These are phyloP conservation scores for Claviceps purpurea DNA, from an alignment of 2,329 filamentous ascomycete genomes.

Conservation along the genomic window DNA sequence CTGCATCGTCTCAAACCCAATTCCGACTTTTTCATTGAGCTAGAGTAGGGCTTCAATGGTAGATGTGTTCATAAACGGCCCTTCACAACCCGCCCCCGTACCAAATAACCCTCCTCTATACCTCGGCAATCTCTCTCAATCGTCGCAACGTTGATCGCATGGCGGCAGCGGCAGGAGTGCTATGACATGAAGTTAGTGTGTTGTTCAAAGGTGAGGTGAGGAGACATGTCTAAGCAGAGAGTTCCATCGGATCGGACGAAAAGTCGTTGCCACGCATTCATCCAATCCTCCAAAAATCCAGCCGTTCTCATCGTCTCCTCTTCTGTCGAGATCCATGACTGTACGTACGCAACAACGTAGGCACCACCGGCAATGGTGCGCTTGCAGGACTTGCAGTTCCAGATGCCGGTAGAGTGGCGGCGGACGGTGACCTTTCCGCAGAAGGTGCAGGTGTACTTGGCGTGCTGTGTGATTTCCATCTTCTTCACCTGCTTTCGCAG, in stretches of 20 bases:
- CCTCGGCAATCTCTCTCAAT: constrained; percentile 94
- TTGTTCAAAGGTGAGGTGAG: neutral
- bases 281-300: neutral
- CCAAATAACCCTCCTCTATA: constrained; percentile 41
- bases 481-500: constrained; percentile 96
- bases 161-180: constrained; percentile 83
- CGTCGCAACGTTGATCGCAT: constrained; percentile 94
- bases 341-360: constrained; percentile 88
- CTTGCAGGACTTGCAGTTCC: constrained; percentile 91
- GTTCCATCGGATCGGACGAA: neutral
- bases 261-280: neutral
- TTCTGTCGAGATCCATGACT: neutral
- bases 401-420: constrained; percentile 85
- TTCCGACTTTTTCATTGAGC: too few species aligned
- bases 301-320: neutral
- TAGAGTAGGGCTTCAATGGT: too few species aligned
- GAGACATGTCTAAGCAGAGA: too few species aligned
- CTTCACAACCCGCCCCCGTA: constrained; percentile 12
- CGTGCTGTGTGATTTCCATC: constrained; percentile 99
- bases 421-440: constrained; percentile 94
- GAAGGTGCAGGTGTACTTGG: constrained; percentile 95
- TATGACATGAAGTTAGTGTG: constrained; percentile 22
- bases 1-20: too few species aligned
- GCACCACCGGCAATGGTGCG: constrained; percentile 68
- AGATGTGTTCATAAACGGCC: constrained; percentile 11